A percentile compares a stretch with the other conserved stretches of the same genome.
Evolutionary conservation across 192 early-diverging fungal species (phyloP).

Genomic region (Dimargaris cristalligena): DNA sequence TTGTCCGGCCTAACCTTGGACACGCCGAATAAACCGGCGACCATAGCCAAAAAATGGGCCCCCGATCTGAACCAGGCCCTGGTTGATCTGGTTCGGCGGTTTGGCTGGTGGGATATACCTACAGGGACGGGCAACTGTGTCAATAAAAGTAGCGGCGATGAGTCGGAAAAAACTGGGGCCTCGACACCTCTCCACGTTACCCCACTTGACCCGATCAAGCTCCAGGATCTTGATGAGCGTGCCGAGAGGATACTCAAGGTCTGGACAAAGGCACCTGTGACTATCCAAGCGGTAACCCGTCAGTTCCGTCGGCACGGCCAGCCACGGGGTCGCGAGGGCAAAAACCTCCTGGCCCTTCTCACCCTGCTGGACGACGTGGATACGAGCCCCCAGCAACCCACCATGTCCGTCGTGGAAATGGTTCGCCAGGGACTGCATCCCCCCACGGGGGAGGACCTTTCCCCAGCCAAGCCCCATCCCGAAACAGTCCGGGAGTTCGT

Average conservation of each 20-base stretch:
- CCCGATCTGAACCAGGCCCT: not conserved
- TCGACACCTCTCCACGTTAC: not conserved
- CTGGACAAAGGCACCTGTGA: not conserved
- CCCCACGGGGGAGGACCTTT: not conserved
- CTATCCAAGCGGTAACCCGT: not conserved
- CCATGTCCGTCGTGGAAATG: no score
- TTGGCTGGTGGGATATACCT: constrained; percentile 7
- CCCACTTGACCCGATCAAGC: not conserved
- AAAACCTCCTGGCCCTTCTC: not conserved
- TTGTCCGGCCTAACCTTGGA: not conserved
- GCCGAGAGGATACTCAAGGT: not conserved
- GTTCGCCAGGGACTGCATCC: not conserved
- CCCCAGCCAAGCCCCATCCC: not conserved
- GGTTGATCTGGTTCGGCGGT: not conserved
- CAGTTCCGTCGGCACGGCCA: not conserved
- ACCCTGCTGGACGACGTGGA: not conserved
- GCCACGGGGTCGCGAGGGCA: no score
- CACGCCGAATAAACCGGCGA: not conserved
- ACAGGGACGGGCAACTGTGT: no score
- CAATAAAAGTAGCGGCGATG: no score
- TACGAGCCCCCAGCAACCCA: no score
- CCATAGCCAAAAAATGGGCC: not conserved
- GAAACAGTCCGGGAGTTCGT: not conserved
- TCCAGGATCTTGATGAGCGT: not conserved
- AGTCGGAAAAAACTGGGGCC: not conserved